These are phyloP conservation scores for Phylloporus sp. DNA, from an alignment of 768 basidiomycete species.

Conservation along the genomic window DNA sequence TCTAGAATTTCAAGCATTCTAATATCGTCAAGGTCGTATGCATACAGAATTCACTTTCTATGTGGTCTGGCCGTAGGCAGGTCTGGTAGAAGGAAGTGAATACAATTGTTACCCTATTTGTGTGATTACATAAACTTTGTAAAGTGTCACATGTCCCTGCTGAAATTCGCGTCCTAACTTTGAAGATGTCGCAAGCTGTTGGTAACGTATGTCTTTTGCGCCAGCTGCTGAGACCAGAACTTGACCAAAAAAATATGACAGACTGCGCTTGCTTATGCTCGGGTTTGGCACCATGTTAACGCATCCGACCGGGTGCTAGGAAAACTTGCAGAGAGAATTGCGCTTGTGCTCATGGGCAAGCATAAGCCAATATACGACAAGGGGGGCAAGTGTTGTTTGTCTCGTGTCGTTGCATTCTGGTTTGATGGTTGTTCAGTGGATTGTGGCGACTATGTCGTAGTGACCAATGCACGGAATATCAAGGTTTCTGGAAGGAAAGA, in stretches of 20 bases:
- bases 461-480: constrained; percentile 82
- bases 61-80: no score
- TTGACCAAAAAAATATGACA: constrained; percentile 28
- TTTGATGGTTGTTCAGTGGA: constrained; percentile 57
- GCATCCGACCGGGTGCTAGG: constrained; percentile 89
- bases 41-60: no score
- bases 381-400: constrained; percentile 51
- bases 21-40: no score
- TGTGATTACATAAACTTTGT: not conserved
- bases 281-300: constrained; percentile 95
- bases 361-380: constrained; percentile 98
- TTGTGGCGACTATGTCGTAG: constrained; percentile 96
- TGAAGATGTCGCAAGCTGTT: constrained; percentile 73
- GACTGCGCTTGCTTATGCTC: constrained; percentile 95
- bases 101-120: not conserved
- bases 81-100: not conserved
- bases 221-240: not conserved
- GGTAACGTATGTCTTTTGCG: constrained; percentile 58
- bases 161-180: not conserved
- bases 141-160: not conserved
- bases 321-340: constrained; percentile 91
- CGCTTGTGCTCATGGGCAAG: constrained; percentile 96
- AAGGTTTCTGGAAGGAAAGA: constrained; percentile 88
- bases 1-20: no score
- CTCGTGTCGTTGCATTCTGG: not conserved